Evolutionary conservation across 1,139 yeast genomes (phyloP).

Genomic region (Arxiozyma slooffiae): DNA sequence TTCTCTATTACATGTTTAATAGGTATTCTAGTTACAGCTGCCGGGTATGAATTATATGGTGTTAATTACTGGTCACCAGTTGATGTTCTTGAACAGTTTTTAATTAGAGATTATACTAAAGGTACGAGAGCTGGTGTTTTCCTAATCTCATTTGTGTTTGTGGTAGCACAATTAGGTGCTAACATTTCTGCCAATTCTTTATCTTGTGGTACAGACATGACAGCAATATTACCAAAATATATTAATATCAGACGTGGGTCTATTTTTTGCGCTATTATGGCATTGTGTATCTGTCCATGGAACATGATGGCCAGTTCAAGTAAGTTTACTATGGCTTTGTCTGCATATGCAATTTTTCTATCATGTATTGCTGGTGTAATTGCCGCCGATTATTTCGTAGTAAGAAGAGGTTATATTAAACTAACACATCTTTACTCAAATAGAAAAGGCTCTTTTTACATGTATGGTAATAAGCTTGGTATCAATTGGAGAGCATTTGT

Average conservation of each 20-base stretch:
- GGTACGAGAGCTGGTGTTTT: slow-evolving; percentile 87
- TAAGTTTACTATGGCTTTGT: slow-evolving; percentile 71
- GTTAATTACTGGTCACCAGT: slow-evolving; percentile 78
- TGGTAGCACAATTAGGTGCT: slow-evolving; percentile 80
- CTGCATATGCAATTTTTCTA: slow-evolving; percentile 79
- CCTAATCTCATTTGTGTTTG: slow-evolving; percentile 65
- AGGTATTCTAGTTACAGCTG: slow-evolving; percentile 80
- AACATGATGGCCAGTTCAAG: slow-evolving; percentile 63
- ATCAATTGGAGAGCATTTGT: slow-evolving; percentile 72
- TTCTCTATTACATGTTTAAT: slow-evolving; percentile 75
- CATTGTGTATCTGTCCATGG: slow-evolving; percentile 83
- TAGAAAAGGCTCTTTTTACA: slow-evolving; percentile 40
- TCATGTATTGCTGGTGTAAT: slow-evolving; percentile 82
- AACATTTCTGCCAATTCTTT: slow-evolving; percentile 83
- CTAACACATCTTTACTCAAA: slow-evolving; percentile 53
- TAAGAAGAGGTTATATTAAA: slow-evolving; percentile 62
- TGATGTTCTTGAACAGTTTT: slow-evolving; percentile 58
- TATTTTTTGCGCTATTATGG: slow-evolving; percentile 67
- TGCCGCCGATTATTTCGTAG: slow-evolving; percentile 63
- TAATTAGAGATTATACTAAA: slow-evolving; percentile 43
- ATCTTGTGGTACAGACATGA: slow-evolving; percentile 83
- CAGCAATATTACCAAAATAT: slow-evolving; percentile 71
- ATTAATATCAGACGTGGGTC: slow-evolving; percentile 78
- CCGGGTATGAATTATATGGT: slow-evolving; percentile 61
- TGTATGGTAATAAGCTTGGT: slow-evolving; percentile 50